Evolutionary conservation across 2,329 filamentous ascomycete species (phyloP), one percentile per base, ranked within the genome.

Genomic region (Ophiostoma ulmi): DNA sequence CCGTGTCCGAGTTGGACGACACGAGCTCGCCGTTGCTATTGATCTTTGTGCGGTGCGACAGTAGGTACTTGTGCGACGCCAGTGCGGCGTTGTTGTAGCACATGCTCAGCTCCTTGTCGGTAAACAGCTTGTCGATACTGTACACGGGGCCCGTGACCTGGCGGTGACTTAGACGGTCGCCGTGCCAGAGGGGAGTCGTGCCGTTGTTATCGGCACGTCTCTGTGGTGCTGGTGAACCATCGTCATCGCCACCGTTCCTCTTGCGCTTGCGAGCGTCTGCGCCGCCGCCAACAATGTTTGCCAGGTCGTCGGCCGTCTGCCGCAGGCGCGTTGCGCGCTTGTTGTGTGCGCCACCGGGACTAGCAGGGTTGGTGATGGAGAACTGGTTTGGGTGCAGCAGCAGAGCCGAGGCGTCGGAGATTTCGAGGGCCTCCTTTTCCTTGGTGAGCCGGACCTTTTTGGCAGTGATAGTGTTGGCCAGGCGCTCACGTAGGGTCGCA

Each of bases 61-160:
- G 78, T 71, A 90, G 83, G 75, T 88, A 86, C 73, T 86, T 85
- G 77, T 89, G 86, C 10, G 88, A 84, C 1, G 87, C 87, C 26
- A 89, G 75, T 39, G 88, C 87, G 5, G 88, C 86, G 5, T 82
- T 80, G 72, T 89, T 90, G 77, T 90, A 90, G 38, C 86, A 87
- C 81, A 90, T 84, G 5, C 85, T 83, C 39, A 91, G 82, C 79
- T 91, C 88, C 78, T 89, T 90, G 75, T 91, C 88, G 0, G 88
- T 90, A 68, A 91, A 91, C 52, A 91, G 84, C 80, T 90, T 90
- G 75, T 90, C 88, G 72, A 91, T 86, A 76, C 86, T 90, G 77
- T 89, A 90, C 1, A 88, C 79, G 0, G 87, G 84, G 10, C 86
- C 87, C 26, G 86, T 84, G 75, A 87, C 84, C 76, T 86, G 85